Conservation (phyloP, 192 early-diverging fungal species). For the Blastocladiella britannica region DNA sequence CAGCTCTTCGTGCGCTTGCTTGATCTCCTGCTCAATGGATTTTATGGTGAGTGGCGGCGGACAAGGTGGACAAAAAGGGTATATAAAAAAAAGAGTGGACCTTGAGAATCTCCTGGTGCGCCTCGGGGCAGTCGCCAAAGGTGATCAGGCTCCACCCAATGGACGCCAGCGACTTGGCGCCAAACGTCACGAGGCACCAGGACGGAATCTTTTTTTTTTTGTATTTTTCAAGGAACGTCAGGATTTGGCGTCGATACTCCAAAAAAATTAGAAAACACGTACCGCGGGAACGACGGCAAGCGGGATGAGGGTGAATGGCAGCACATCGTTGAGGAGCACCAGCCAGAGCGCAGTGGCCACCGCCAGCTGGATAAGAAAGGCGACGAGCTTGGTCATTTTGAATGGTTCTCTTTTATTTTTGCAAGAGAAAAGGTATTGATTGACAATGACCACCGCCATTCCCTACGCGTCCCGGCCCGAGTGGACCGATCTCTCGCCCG, state of each 20-base stretch:
- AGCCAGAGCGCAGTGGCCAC: too few relatives aligned
- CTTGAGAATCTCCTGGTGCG: constrained; percentile 54
- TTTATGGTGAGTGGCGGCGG: constrained; percentile 1
- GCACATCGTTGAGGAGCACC: too few relatives aligned
- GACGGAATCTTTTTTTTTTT: constrained; percentile 59
- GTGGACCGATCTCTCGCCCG: constrained; percentile 45
- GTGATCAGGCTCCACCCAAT: constrained; percentile 69
- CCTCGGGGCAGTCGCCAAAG: constrained; percentile 84
- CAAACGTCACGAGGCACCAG: constrained; percentile 61
- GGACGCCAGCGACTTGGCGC: constrained; percentile 68
- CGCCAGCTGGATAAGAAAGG: too few relatives aligned
- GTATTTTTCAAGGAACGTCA: too few relatives aligned
- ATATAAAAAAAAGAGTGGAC: constrained; percentile 19
- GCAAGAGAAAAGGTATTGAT: too few relatives aligned
- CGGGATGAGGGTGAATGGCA: too few relatives aligned
- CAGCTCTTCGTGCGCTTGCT: constrained; percentile 58
- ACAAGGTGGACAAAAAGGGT: background rate
- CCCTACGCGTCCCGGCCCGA: constrained; percentile 10
- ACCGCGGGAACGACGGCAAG: too few relatives aligned
- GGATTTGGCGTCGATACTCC: too few relatives aligned
- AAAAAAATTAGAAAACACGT: too few relatives aligned
- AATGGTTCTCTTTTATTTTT: too few relatives aligned
- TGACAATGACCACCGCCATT: background rate
- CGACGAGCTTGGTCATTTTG: too few relatives aligned
- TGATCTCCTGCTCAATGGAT: constrained; percentile 47